Conservation (phyloP, 2,329 filamentous ascomycete species). For the Sporothrix dimorphospora region DNA sequence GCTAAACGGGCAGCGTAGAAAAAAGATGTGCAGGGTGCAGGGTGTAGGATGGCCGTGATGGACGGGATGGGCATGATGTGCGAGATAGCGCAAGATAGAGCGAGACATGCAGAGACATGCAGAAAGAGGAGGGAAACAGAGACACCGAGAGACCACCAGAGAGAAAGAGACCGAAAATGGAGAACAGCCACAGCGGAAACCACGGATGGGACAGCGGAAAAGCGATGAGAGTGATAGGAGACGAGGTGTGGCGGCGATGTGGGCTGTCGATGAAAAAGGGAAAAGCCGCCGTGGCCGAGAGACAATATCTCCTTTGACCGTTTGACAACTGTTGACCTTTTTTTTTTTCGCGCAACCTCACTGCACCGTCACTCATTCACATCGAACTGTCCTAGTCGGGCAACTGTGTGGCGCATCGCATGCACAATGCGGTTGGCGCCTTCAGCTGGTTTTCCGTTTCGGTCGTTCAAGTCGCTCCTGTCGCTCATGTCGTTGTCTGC, state of each 20-base stretch:
- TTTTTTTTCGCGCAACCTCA: neutral
- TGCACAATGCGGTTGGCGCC: conserved; percentile 12
- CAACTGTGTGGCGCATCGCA: neutral
- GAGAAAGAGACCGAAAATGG: neutral
- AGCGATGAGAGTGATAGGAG: too few species aligned
- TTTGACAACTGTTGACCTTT: neutral
- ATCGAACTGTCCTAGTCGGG: neutral
- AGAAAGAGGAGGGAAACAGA: neutral
- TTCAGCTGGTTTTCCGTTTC: neutral
- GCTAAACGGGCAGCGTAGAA: neutral
- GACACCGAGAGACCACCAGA: too few species aligned
- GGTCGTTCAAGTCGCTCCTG: neutral
- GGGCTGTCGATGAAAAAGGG: neutral
- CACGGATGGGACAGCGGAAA: neutral
- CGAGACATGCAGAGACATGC: conserved; percentile 19
- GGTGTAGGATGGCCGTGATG: neutral
- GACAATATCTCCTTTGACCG: neutral
- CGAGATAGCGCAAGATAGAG: conserved; percentile 13
- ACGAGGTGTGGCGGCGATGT: neutral
- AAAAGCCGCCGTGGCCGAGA: neutral
- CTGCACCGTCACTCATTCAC: neutral
- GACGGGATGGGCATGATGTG: conserved; percentile 14
- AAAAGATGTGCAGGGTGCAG: conserved; percentile 14
- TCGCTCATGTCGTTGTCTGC: neutral
- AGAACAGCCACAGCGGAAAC: neutral